Conservation (phyloP, 176 grass and related monocot species). For the Raddia distichophylla region DNA sequence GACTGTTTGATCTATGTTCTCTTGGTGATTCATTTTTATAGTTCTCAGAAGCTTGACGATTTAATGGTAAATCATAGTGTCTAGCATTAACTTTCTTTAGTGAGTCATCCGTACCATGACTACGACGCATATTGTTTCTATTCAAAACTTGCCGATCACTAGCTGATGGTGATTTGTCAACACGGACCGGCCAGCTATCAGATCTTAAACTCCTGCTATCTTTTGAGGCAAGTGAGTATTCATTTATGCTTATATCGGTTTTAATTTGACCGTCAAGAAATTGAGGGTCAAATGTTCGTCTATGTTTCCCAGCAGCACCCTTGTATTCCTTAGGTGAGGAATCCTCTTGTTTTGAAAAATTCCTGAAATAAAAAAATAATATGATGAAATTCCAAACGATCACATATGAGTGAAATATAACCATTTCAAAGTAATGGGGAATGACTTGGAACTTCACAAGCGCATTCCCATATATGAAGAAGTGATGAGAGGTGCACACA, state of each 20-base stretch:
- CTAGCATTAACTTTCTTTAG: conserved; percentile 28
- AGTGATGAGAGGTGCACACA: neutral
- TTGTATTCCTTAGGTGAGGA: conserved; percentile 34
- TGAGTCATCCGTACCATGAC: conserved; percentile 36
- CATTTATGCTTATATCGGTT: conserved; percentile 3
- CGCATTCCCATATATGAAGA: neutral
- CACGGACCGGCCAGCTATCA: conserved; percentile 39
- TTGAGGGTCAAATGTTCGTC: conserved; percentile 22
- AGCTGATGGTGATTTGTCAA: conserved; percentile 35
- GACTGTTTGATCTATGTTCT: conserved; percentile 36
- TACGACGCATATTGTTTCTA: conserved; percentile 6
- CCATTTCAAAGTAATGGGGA: neutral
- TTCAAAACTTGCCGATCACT: conserved; percentile 38
- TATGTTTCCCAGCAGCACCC: conserved; percentile 28
- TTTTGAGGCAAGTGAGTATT: conserved; percentile 42
- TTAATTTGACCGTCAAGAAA: conserved; percentile 34
- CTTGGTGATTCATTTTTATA: conserved; percentile 29
- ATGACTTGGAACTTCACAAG: neutral
- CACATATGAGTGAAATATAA: neutral
- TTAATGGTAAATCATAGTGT: conserved; percentile 14
- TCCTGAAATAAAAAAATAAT: conserved; percentile 41
- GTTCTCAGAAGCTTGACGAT: conserved; percentile 4
- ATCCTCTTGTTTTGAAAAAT: conserved; percentile 41
- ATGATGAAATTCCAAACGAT: neutral
- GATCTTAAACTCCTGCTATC: conserved; percentile 44